Base-by-base conservation (phyloP, 1,284 basidiomycete genomes). In the Pseudozyma sp. region DNA sequence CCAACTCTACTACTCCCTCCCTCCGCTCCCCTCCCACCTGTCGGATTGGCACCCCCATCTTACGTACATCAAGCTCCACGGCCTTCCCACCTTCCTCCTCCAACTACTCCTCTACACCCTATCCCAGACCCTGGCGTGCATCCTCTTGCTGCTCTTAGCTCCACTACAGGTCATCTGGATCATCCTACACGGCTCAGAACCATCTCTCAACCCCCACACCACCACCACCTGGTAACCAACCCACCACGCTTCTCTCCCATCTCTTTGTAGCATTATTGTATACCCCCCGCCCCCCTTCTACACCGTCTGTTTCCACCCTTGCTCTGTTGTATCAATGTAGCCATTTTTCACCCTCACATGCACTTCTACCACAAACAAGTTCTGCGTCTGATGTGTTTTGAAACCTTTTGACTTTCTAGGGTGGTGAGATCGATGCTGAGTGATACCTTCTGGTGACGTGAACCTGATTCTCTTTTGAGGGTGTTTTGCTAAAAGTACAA, bases 91-190 rank as follows among this genome's bases (percentile, higher is more conserved):
- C 11, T 53, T 63, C 2, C 0, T 46, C 9, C 4, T 43, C 9
- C 69, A 72, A 17, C 14, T 67, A 2, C 1, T 14, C 4, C 35
- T 68, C 10, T 61, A 64, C 19, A n/a, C 48, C 0, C 6, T 58
- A 2, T 43, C 48, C 13, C 69, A 68, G 17, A 5, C 48, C 3
- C 5, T 61, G 0, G 33, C 44, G 5, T 54, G 37, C 19, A 4
- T 50, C 3, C 0, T 63, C 19, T 29, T 68, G 31, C n/a, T 73
- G 24, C 3, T 47, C 29, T 10, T 67, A 13, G 69, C 65, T 9
- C 69, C 69, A 6, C 4, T 73, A 10, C 69, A 73, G 40, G 48
- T 73, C 5, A 5, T 60, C 7, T 63, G 51, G 47, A 17, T 59
- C 29, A 14, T 71, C 17, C 0, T 66, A 1, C 19, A 29, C 19